Conservation (phyloP, 2,329 filamentous ascomycete species). For the Penicillium janthinellum region DNA sequence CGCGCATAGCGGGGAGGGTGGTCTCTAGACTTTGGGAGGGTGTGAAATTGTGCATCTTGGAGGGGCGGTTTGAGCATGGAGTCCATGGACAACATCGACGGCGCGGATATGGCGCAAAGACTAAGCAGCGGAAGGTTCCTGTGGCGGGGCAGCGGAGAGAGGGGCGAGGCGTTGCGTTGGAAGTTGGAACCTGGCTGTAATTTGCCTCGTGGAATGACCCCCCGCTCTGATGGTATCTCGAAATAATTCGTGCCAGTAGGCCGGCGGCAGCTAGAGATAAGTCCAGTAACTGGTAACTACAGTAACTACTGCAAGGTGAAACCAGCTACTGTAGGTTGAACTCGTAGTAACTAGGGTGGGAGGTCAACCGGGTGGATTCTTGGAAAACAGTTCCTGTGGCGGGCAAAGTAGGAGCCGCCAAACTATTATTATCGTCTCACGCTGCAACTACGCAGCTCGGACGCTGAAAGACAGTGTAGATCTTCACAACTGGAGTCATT, state of each 20-base stretch:
- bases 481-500: slow-evolving; percentile 3
- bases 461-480: slow-evolving; percentile 1
- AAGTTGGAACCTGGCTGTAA: neutral
- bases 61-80: neutral
- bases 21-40: slow-evolving; percentile 1
- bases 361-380: neutral
- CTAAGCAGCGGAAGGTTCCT: slow-evolving; percentile 25
- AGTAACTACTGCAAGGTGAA: slow-evolving; percentile 1
- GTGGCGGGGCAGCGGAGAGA: slow-evolving; percentile 21
- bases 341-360: neutral
- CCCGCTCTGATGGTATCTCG: neutral
- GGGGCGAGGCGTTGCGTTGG: neutral
- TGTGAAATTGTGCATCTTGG: neutral
- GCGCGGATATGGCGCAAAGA: slow-evolving; percentile 15
- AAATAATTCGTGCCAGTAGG: neutral
- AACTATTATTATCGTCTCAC: neutral
- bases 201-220: slow-evolving; percentile 7
- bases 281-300: neutral
- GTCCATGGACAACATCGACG: neutral
- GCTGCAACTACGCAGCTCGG: neutral
- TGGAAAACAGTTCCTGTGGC: neutral
- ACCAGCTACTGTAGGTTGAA: neutral
- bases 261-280: neutral
- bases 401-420: neutral
- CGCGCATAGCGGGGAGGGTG: neutral